Evolutionary conservation across 2,329 filamentous ascomycete genomes (phyloP).

Genomic region (Talaromyces sp.): DNA sequence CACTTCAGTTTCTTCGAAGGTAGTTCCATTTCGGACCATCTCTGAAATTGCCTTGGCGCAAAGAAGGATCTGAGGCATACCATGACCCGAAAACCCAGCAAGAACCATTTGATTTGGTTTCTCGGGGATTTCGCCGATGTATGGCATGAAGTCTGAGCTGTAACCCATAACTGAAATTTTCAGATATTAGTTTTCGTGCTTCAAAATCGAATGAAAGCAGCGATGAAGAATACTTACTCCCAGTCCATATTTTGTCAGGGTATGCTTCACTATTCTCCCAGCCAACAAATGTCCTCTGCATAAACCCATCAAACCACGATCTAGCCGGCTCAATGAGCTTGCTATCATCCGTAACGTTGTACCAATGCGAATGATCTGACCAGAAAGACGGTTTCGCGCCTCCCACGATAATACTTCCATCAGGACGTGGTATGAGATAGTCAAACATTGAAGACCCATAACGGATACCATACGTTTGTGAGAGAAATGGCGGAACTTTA

Average conservation of each 20-base stretch:
- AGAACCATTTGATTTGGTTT: slow-evolving; percentile 53
- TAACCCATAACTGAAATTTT: slow-evolving; percentile 49
- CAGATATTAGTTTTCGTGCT: no score
- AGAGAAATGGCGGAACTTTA: no score
- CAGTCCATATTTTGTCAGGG: slow-evolving; percentile 36
- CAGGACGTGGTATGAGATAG: slow-evolving; percentile 61
- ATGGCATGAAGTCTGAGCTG: slow-evolving; percentile 50
- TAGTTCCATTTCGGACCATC: slow-evolving; percentile 39
- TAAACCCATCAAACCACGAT: slow-evolving; percentile 39
- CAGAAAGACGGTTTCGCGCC: slow-evolving; percentile 54
- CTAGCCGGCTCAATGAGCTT: slow-evolving; percentile 46
- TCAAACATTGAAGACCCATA: slow-evolving; percentile 47
- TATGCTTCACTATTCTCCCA: slow-evolving; percentile 37
- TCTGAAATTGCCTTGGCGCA: slow-evolving; percentile 56
- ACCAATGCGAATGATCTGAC: slow-evolving; percentile 40
- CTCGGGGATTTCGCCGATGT: slow-evolving; percentile 51
- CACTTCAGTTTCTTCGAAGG: no score
- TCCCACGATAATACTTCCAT: slow-evolving; percentile 58
- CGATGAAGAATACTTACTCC: slow-evolving; percentile 23
- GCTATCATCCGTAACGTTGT: slow-evolving; percentile 46
- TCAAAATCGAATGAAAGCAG: no score
- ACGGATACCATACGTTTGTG: no score
- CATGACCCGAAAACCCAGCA: slow-evolving; percentile 64
- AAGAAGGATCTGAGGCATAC: slow-evolving; percentile 63
- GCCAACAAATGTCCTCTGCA: slow-evolving; percentile 36